Conservation (phyloP, 345 rosid genomes). For the Salix arbutifolia region DNA sequence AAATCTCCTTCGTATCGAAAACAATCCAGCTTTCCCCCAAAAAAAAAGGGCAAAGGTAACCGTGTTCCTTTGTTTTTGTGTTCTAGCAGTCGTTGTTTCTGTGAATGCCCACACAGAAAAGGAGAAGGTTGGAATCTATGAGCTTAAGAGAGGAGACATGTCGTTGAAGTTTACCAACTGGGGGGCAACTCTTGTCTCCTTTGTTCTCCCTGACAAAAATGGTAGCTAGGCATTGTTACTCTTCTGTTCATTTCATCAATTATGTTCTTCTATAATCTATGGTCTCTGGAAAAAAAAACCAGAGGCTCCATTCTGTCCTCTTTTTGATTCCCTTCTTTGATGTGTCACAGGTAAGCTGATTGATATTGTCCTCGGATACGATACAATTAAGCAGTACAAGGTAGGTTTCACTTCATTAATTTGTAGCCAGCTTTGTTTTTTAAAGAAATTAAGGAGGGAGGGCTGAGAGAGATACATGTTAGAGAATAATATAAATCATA, state of each 20-base stretch:
- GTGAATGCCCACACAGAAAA: neutral
- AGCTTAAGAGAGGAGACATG: constrained; percentile 62
- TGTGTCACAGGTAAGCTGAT: constrained; percentile 49
- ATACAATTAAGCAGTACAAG: constrained; percentile 50
- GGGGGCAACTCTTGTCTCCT: constrained; percentile 72
- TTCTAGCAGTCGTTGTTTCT: neutral
- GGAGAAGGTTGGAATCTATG: constrained; percentile 40
- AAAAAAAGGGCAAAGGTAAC: neutral
- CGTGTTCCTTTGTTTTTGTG: neutral
- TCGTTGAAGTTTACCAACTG: constrained; percentile 66
- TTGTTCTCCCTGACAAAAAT: constrained; percentile 66
- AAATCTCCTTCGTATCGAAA: neutral
- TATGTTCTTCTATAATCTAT: no score
- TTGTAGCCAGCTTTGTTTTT: neutral
- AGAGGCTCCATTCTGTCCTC: neutral
- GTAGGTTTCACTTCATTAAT: constrained; percentile 21
- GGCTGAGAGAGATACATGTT: no score
- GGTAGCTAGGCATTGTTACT: constrained; percentile 37
- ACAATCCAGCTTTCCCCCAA: neutral
- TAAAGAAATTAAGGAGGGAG: no score
- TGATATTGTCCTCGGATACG: constrained; percentile 76
- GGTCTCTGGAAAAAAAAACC: no score
- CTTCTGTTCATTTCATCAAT: neutral
- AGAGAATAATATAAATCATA: no score
- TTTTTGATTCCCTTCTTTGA: neutral